Percentiles rank a stretch among this genome's conserved stretches.
Evolutionary conservation across 78 protist species (phyloP).

Genomic region (Dictyostelium purpureum): DNA sequence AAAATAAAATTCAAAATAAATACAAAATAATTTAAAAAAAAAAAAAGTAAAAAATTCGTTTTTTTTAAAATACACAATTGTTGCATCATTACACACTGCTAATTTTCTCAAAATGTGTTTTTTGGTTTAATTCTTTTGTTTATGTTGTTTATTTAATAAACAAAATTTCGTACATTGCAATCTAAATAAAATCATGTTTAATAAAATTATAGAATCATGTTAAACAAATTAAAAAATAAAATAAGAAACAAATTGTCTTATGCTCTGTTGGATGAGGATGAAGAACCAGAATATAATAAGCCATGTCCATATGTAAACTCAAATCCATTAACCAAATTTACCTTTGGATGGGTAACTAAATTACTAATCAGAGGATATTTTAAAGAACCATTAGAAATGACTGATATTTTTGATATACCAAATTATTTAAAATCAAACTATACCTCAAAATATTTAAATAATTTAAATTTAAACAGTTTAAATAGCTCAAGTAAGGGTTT

Average conservation of each 20-base stretch:
- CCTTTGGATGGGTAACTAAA: slow-evolving; percentile 16
- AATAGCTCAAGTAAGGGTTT: too few species aligned
- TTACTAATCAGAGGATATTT: slow-evolving; percentile 28
- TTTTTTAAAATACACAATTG: too few species aligned
- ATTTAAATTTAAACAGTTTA: background rate
- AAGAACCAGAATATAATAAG: background rate
- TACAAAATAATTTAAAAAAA: too few species aligned
- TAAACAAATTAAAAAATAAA: background rate
- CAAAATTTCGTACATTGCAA: too few species aligned
- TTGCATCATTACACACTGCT: too few species aligned
- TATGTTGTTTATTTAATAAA: too few species aligned
- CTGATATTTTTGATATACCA: slow-evolving; percentile 23
- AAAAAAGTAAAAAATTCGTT: too few species aligned
- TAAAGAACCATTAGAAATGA: slow-evolving; percentile 17
- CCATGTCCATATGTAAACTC: slow-evolving; percentile 17
- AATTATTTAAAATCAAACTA: background rate
- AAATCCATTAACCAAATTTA: background rate
- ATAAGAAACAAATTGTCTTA: background rate
- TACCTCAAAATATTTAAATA: background rate
- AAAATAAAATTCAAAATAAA: too few species aligned
- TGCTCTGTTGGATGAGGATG: background rate
- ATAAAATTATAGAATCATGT: background rate
- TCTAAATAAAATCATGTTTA: too few species aligned
- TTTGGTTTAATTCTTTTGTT: too few species aligned
- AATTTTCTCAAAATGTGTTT: too few species aligned